A percentile compares a stretch with the other conserved stretches of the same genome.
These are phyloP conservation scores for Singerocomus inundabilis DNA, from an alignment of 1,284 basidiomycete genomes.

Conservation along the genomic window DNA sequence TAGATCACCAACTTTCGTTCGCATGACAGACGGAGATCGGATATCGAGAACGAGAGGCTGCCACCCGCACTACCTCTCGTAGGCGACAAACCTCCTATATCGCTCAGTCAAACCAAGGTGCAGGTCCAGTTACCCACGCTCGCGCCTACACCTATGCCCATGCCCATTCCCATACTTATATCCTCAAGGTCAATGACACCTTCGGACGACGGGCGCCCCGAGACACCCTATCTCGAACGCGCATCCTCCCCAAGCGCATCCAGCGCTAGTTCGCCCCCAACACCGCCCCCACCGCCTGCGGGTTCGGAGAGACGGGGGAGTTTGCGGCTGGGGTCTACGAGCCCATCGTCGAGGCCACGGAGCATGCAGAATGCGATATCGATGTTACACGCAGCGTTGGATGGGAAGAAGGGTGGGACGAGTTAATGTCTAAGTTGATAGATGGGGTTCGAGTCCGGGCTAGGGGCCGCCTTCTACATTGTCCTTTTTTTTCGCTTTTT, in stretches of 20 bases:
- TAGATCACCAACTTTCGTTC: not conserved
- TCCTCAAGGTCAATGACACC: constrained; percentile 76
- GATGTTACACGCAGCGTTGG: constrained; percentile 86
- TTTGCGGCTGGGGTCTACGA: constrained; percentile 88
- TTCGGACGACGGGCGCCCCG: constrained; percentile 33
- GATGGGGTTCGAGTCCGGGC: too few relatives aligned
- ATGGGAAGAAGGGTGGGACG: constrained; percentile 54
- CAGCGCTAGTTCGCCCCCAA: constrained; percentile 34
- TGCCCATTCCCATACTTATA: constrained; percentile 42
- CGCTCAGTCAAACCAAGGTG: constrained; percentile 7
- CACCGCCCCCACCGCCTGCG: constrained; percentile 36
- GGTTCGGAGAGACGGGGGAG: constrained; percentile 92
- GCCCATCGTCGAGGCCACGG: constrained; percentile 86
- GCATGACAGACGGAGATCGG: constrained; percentile 80
- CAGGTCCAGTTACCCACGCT: constrained; percentile 27
- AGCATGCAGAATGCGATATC: constrained; percentile 94
- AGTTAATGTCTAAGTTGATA: constrained; percentile 4
- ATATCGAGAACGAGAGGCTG: constrained; percentile 97
- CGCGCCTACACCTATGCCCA: constrained; percentile 7
- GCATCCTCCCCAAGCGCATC: constrained; percentile 30
- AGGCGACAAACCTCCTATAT: constrained; percentile 3
- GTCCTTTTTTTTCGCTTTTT: not conserved
- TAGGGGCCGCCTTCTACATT: too few relatives aligned
- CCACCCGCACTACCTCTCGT: constrained; percentile 67
- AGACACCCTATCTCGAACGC: constrained; percentile 33